phyloP scores from a whole-genome alignment of 169 alveolate genomes.

The Cryptosporidium sp. region DNA sequence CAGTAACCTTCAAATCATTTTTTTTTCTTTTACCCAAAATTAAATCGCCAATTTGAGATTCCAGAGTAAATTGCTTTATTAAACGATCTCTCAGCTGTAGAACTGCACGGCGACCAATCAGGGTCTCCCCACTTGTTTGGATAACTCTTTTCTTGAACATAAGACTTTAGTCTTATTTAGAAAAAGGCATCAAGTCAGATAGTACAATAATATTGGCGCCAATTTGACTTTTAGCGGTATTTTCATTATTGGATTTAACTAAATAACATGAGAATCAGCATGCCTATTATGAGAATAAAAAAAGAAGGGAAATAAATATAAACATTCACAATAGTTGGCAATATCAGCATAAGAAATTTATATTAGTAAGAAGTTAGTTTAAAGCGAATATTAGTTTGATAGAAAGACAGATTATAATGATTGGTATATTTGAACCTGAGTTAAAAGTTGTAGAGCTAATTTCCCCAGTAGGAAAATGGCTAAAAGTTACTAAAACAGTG shows the following conservation, averaged over 20 bases:
- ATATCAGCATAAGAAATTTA: too few relatives aligned
- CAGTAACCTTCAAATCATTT: constrained; percentile 23
- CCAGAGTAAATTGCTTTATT: constrained; percentile 13
- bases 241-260: neutral
- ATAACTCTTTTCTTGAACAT: constrained; percentile 40
- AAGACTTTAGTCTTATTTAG: neutral
- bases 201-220: neutral
- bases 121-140: constrained; percentile 39
- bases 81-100: constrained; percentile 29
- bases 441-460: constrained; percentile 6
- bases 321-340: neutral
- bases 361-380: neutral
- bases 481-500: constrained; percentile 2
- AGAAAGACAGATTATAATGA: constrained; percentile 4
- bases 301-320: neutral
- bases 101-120: constrained; percentile 38
- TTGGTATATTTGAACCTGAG: constrained; percentile 48
- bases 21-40: constrained; percentile 56
- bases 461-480: constrained; percentile 59
- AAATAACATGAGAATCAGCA: neutral
- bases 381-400: neutral
- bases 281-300: neutral
- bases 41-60: constrained; percentile 6
- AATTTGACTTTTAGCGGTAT: neutral
- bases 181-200: neutral